These are phyloP conservation scores for Adansonia gregorii DNA, from an alignment of 441 rosid species.

Conservation along the genomic window DNA sequence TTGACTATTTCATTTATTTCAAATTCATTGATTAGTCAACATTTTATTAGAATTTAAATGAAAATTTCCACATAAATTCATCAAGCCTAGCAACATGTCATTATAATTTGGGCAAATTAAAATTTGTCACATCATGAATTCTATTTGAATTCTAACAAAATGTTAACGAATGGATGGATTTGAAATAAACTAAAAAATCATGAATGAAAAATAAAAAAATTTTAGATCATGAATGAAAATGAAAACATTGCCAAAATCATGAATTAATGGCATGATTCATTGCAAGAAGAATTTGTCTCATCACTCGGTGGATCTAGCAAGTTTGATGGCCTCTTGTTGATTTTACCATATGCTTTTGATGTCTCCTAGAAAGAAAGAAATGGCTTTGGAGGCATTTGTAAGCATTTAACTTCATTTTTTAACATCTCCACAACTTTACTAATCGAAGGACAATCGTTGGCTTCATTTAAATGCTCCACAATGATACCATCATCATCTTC, in stretches of 20 bases:
- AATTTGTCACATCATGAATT: too few relatives aligned
- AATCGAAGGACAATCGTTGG: conserved; percentile 22
- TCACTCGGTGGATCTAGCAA: background rate
- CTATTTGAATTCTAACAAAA: too few relatives aligned
- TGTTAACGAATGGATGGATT: too few relatives aligned
- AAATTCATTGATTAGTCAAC: too few relatives aligned
- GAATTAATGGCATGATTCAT: background rate
- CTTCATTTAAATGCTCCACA: conserved; percentile 23
- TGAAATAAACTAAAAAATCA: background rate
- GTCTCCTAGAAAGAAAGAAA: background rate
- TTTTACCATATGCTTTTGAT: background rate
- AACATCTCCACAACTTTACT: conserved; percentile 19
- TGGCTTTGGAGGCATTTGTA: conserved; percentile 23
- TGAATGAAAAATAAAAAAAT: background rate
- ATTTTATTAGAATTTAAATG: too few relatives aligned
- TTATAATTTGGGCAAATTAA: too few relatives aligned
- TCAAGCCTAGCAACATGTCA: too few relatives aligned
- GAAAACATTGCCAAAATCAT: background rate
- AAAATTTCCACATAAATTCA: too few relatives aligned
- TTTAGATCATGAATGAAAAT: background rate
- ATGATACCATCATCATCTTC: conserved; percentile 24
- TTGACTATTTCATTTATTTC: too few relatives aligned
- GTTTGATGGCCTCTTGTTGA: background rate
- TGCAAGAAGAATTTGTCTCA: background rate
- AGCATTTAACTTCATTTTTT: background rate